Base-by-base conservation (phyloP, 1,139 yeast genomes). In the Ashbya aceris region DNA sequence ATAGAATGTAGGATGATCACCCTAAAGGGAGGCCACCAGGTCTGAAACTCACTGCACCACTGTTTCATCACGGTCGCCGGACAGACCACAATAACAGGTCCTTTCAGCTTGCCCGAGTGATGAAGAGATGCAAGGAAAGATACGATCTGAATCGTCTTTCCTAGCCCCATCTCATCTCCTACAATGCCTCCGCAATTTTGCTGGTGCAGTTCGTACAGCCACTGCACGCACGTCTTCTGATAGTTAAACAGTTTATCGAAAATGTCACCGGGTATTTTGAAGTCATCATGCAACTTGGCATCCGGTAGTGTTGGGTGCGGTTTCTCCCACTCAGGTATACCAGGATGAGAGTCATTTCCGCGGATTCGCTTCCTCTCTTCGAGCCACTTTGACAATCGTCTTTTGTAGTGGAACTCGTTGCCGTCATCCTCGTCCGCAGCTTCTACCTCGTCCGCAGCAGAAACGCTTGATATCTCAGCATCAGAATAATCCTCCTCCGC, bases 101-200 rank as follows among this genome's bases (percentile, higher is more conserved):
- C 83, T 17, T 76, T 73, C 4, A 91, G 64, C 41, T 76, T 66
- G 0, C 82, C 80, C 12, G 95, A 83, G 58, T 87, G 84, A 56
- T 87, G 95, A 32, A 91, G 67, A 0, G 95, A 94, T 0, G 97
- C 96, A 8, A 91, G 58, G 60, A 91, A 91, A 0, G 96, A 77
- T 33, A 86, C 86, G 7, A 91, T 74, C 60, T 91, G 98, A 43
- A 91, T 83, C 0, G 98, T 91, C 57, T 91, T 91, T 2, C 98
- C 98, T 11, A 91, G 65, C 0, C 98, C 98, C 98, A 91, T 91
- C 61, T 91, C 98, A 62, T 91, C 98, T 28, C 97, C 96, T 38
- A 91, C 74, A 8, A 91, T 91, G 0, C 98, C 98, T 1, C 98
- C 98, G 2, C 91, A 80, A 42, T 77, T 79, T 56, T 89, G 97